A percentile compares a stretch with the other conserved stretches of the same genome.
Evolutionary conservation across 2,329 filamentous ascomycete species (phyloP).

Genomic region (Exserohilum turcica): DNA sequence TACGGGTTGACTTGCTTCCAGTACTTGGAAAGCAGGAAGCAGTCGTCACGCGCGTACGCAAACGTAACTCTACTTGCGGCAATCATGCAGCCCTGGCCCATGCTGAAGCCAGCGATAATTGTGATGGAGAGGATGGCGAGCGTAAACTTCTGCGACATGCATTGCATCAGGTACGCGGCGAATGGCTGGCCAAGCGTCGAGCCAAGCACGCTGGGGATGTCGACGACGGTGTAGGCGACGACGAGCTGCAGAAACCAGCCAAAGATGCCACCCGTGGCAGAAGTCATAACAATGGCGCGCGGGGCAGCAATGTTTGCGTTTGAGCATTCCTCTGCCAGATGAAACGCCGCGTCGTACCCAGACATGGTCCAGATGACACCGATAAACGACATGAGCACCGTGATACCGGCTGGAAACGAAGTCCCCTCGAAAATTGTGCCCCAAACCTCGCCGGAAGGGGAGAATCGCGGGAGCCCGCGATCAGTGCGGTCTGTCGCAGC

Average conservation of each 20-base stretch:
- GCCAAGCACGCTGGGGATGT: constrained; percentile 63
- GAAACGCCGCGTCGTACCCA: constrained; percentile 72
- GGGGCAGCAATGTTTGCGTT: constrained; percentile 74
- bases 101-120: constrained; percentile 71
- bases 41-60: constrained; percentile 73
- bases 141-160: constrained; percentile 64
- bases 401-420: constrained; percentile 69
- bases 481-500: constrained; percentile 58
- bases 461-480: constrained; percentile 63
- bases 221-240: constrained; percentile 72
- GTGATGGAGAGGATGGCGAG: constrained; percentile 68
- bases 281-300: constrained; percentile 73
- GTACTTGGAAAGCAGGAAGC: constrained; percentile 65
- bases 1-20: constrained; percentile 65
- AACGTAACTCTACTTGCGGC: constrained; percentile 70
- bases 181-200: constrained; percentile 72
- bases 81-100: constrained; percentile 76
- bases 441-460: constrained; percentile 65
- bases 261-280: constrained; percentile 66
- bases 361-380: constrained; percentile 72
- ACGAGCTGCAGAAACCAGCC: constrained; percentile 77
- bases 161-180: constrained; percentile 70
- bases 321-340: constrained; percentile 75
- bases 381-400: constrained; percentile 73
- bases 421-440: constrained; percentile 69